Evolutionary conservation across 2,329 filamentous ascomycete genomes (phyloP).

Genomic region (Apiospora phragmitis): DNA sequence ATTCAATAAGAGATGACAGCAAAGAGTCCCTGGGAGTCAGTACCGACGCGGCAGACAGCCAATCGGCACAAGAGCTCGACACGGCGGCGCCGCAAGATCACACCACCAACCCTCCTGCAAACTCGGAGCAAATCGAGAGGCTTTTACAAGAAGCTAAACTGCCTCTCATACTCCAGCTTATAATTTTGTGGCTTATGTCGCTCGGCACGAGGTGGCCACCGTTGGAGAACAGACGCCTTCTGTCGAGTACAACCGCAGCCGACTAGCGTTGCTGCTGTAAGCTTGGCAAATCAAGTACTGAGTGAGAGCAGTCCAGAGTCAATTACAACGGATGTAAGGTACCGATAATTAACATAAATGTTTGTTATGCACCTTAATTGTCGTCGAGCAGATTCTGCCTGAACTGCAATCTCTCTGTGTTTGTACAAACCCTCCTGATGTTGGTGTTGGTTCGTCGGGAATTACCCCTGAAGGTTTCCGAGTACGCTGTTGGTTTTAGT

Average conservation of each 20-base stretch:
- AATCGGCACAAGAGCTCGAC: background rate
- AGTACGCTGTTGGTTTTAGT: background rate
- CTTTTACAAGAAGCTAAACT: constrained; percentile 5
- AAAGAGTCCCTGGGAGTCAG: background rate
- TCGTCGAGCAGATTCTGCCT: background rate
- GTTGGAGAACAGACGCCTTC: background rate
- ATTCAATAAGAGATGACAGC: background rate
- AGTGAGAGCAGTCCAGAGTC: no score
- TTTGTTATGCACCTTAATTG: background rate
- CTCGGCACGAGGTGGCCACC: background rate
- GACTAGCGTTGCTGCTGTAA: background rate
- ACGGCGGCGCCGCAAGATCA: background rate
- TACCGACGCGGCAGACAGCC: background rate
- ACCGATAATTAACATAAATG: no score
- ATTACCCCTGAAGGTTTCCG: background rate
- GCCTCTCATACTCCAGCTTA: constrained; percentile 4
- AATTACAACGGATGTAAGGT: background rate
- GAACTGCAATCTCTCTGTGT: rapidly evolving
- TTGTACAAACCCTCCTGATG: background rate
- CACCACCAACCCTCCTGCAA: background rate
- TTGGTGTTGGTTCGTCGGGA: background rate
- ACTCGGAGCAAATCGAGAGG: constrained; percentile 7
- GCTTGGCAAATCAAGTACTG: no score
- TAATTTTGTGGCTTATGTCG: constrained; percentile 16
- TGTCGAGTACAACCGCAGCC: background rate